These are phyloP conservation scores for Cyclocybe aegerita DNA, from an alignment of 768 basidiomycete species.

Conservation along the genomic window DNA sequence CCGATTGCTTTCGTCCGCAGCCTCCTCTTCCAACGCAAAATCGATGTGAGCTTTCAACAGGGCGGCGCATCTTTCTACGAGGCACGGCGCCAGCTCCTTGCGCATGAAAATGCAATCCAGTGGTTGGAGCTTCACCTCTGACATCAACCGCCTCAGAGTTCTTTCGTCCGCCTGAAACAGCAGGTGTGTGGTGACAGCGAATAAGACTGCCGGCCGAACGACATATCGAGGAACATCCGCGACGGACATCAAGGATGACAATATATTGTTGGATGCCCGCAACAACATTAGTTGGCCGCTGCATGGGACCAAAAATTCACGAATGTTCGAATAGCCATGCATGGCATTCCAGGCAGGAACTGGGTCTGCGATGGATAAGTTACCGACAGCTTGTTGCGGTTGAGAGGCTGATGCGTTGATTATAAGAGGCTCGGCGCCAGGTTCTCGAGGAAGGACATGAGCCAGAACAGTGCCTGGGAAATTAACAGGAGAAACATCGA, in stretches of 20 bases:
- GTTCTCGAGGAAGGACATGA: slow-evolving; percentile 38
- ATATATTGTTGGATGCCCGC: slow-evolving; percentile 15
- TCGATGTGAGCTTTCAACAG: slow-evolving; percentile 30
- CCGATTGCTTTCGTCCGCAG: slow-evolving; percentile 14
- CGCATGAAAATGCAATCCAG: slow-evolving; percentile 44
- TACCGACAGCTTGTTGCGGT: slow-evolving; percentile 30
- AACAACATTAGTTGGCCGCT: slow-evolving; percentile 12
- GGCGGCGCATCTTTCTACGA: slow-evolving; percentile 20
- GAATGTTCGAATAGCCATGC: slow-evolving; percentile 2
- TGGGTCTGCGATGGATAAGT: slow-evolving; percentile 13
- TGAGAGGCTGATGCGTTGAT: slow-evolving; percentile 35
- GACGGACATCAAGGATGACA: slow-evolving; percentile 2
- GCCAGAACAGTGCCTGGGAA: slow-evolving; percentile 58
- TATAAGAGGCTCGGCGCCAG: slow-evolving; percentile 47
- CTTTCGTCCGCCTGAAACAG: slow-evolving; percentile 33
- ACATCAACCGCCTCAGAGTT: slow-evolving; percentile 30
- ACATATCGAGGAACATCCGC: slow-evolving; percentile 1
- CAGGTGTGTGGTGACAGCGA: slow-evolving; percentile 22
- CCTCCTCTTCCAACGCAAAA: slow-evolving; percentile 28
- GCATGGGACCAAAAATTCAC: slow-evolving; percentile 8
- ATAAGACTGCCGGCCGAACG: slow-evolving; percentile 7
- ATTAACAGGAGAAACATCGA: slow-evolving; percentile 52
- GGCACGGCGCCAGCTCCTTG: slow-evolving; percentile 33
- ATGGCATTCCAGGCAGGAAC: neutral
- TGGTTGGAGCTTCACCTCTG: slow-evolving; percentile 32